These are phyloP conservation scores for Fusarium nisikadoi DNA, from an alignment of 2,329 filamentous ascomycete species.

Conservation along the genomic window DNA sequence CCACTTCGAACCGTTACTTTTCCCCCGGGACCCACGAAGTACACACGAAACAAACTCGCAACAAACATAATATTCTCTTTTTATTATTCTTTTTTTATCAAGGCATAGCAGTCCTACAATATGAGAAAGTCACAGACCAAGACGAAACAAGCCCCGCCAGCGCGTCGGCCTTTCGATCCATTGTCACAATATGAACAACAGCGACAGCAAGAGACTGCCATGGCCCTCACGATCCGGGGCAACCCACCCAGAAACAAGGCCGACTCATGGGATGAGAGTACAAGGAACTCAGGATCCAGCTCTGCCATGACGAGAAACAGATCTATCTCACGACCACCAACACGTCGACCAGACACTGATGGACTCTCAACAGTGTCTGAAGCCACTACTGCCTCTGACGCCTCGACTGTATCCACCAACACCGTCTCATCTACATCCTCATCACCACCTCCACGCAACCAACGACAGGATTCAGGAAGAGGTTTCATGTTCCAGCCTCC, in stretches of 20 bases:
- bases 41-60: slow-evolving; percentile 14
- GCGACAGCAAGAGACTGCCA: slow-evolving; percentile 36
- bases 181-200: slow-evolving; percentile 37
- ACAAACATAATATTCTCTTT: slow-evolving; percentile 12
- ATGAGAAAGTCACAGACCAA: slow-evolving; percentile 38
- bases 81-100: background rate
- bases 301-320: slow-evolving; percentile 31
- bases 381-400: slow-evolving; percentile 28
- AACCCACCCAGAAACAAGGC: slow-evolving; percentile 38
- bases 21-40: slow-evolving; percentile 20
- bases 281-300: slow-evolving; percentile 21
- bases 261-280: slow-evolving; percentile 30
- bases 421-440: slow-evolving; percentile 5
- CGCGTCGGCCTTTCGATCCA: slow-evolving; percentile 30
- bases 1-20: background rate
- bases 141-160: slow-evolving; percentile 16
- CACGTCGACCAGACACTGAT: slow-evolving; percentile 34
- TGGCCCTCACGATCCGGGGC: slow-evolving; percentile 43
- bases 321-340: slow-evolving; percentile 36
- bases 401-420: slow-evolving; percentile 9
- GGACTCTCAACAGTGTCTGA: slow-evolving; percentile 43
- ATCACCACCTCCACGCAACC: slow-evolving; percentile 12
- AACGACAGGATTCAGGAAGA: slow-evolving; percentile 16
- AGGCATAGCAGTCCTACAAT: slow-evolving; percentile 3
- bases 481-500: slow-evolving; percentile 42